Percentiles rank a stretch among this genome's conserved stretches.
phyloP scores from a whole-genome alignment of 2,329 filamentous ascomycete species.

The Fusarium pilosicola region DNA sequence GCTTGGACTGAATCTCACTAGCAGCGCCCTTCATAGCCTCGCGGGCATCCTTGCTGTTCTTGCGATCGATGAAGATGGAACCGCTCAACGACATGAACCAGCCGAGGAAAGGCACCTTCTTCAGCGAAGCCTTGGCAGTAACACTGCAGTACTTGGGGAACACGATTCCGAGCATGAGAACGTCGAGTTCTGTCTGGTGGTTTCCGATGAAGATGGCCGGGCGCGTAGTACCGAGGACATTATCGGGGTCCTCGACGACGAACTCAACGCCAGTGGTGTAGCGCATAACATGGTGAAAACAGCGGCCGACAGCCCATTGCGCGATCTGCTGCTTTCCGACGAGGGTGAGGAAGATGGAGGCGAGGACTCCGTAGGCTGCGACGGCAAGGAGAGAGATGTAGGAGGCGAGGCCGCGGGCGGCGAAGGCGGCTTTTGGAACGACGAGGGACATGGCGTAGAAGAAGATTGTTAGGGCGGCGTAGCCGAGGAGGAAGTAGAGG shows the following conservation, averaged over 20 bases:
- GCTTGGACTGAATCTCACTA: constrained; percentile 76
- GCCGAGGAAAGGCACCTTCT: constrained; percentile 83
- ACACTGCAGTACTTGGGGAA: constrained; percentile 94
- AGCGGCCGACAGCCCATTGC: constrained; percentile 84
- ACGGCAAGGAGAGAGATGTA: constrained; percentile 70
- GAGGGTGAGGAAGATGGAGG: constrained; percentile 76
- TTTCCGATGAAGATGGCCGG: constrained; percentile 94
- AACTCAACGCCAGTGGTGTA: constrained; percentile 82
- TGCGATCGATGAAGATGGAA: constrained; percentile 94
- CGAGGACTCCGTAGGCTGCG: constrained; percentile 79
- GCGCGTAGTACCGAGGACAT: constrained; percentile 71
- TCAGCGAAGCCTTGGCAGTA: constrained; percentile 88
- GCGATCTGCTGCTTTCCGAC: constrained; percentile 78
- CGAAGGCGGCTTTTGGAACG: constrained; percentile 71
- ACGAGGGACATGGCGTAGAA: constrained; percentile 72
- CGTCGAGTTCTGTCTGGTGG: constrained; percentile 96
- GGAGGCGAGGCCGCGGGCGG: constrained; percentile 72
- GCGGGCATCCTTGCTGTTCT: constrained; percentile 82
- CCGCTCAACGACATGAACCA: constrained; percentile 94
- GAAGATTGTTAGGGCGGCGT: constrained; percentile 60
- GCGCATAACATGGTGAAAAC: constrained; percentile 84
- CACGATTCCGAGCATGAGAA: constrained; percentile 87
- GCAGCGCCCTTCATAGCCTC: constrained; percentile 88
- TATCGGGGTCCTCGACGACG: constrained; percentile 72
- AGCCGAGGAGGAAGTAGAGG: constrained; percentile 61